phyloP scores from a whole-genome alignment of 208 protist genomes.

The Sergeia podlipaevii region DNA sequence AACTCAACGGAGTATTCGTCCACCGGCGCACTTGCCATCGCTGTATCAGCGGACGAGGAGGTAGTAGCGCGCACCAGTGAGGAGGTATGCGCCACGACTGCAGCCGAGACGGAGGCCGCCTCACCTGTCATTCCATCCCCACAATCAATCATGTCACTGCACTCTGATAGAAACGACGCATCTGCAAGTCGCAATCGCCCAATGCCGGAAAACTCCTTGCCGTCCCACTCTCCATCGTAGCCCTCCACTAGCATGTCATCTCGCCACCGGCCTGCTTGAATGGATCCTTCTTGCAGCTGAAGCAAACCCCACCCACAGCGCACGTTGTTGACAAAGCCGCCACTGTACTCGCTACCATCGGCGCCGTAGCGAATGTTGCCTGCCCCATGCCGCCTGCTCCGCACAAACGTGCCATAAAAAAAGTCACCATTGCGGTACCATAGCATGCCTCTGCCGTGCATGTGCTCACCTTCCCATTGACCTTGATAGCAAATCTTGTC shows the following conservation, averaged over 20 bases:
- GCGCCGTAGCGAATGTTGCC: slow-evolving; percentile 76
- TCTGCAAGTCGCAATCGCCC: slow-evolving; percentile 35
- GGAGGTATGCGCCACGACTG: too few relatives aligned
- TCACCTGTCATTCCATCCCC: too few relatives aligned
- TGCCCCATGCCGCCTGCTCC: slow-evolving; percentile 53
- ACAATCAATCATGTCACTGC: too few relatives aligned
- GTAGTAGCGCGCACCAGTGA: too few relatives aligned
- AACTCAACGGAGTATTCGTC: slow-evolving; percentile 67
- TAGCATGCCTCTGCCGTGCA: slow-evolving; percentile 74
- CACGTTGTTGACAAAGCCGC: slow-evolving; percentile 50
- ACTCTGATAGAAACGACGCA: not conserved
- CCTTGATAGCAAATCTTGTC: slow-evolving; percentile 73
- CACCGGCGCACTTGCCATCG: too few relatives aligned
- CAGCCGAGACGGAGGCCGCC: too few relatives aligned
- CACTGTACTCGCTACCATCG: slow-evolving; percentile 70
- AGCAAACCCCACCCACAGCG: slow-evolving; percentile 68
- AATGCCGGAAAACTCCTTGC: slow-evolving; percentile 57
- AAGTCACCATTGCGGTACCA: slow-evolving; percentile 86
- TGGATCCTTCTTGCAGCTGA: slow-evolving; percentile 46
- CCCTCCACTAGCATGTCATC: slow-evolving; percentile 67
- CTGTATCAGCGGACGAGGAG: too few relatives aligned
- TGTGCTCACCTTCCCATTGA: slow-evolving; percentile 77
- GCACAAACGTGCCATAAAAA: slow-evolving; percentile 63
- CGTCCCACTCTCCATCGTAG: slow-evolving; percentile 89
- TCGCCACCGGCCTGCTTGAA: slow-evolving; percentile 58